Evolutionary conservation across 169 alveolate genomes (phyloP).

Genomic region (Eimeria maxima): DNA sequence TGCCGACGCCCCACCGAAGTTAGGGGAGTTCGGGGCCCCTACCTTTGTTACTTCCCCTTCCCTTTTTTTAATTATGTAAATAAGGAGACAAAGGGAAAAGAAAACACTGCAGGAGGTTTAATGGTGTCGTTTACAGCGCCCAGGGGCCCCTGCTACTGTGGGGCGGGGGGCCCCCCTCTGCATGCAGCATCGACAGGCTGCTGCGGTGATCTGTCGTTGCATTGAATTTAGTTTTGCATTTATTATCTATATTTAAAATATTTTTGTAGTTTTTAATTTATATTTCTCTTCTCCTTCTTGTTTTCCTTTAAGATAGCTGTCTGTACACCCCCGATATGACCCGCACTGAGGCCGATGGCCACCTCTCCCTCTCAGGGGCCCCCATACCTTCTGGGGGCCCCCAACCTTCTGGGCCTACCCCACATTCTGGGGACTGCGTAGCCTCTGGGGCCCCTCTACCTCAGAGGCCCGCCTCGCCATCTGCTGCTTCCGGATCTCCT

Average conservation of each 20-base stretch:
- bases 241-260: background rate
- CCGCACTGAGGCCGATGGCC: background rate
- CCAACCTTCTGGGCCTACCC: background rate
- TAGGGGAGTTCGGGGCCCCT: background rate
- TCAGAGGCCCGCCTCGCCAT: background rate
- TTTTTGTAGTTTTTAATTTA: background rate
- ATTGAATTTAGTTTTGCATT: too few species aligned
- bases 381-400: background rate
- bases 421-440: background rate
- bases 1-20: background rate
- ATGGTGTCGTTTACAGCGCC: background rate
- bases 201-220: background rate
- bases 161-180: background rate
- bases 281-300: background rate
- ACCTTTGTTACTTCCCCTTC: background rate
- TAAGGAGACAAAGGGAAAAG: background rate
- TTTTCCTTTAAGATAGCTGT: background rate
- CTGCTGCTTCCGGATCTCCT: background rate
- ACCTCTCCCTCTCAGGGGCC: conserved; percentile 2
- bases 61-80: background rate
- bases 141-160: conserved; percentile 7
- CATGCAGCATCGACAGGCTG: background rate
- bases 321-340: background rate
- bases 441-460: background rate
- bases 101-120: background rate